These are phyloP conservation scores for Cryptococcus amylolentus DNA, from an alignment of 1,284 basidiomycete genomes.

Conservation along the genomic window DNA sequence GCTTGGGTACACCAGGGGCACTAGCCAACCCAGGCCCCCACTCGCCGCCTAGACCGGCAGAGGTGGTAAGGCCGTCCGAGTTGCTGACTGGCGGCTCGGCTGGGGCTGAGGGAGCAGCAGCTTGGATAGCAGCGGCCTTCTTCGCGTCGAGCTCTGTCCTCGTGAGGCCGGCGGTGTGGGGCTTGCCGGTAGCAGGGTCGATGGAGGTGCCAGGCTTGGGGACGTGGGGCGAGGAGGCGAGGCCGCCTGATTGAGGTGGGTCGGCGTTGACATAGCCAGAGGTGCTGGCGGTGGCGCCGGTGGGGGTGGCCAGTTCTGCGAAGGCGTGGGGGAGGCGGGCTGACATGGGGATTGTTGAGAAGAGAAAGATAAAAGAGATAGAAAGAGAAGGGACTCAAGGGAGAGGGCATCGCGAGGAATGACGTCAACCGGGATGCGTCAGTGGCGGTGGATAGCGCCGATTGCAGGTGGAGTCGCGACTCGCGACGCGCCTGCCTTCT, in stretches of 20 bases:
- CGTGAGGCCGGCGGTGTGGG: conserved; percentile 35
- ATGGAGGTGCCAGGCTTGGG: conserved; percentile 15
- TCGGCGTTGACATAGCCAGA: conserved; percentile 24
- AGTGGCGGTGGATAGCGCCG: too few species aligned
- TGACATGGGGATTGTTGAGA: neutral
- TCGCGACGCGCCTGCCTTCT: too few species aligned
- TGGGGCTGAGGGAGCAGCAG: neutral
- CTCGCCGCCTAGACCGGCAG: conserved; percentile 2
- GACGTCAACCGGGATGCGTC: neutral
- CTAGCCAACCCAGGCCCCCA: conserved; percentile 13
- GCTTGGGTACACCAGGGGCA: conserved; percentile 25
- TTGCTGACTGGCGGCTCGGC: neutral
- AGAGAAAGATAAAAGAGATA: neutral
- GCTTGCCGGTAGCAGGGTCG: conserved; percentile 18
- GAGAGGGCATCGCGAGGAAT: neutral
- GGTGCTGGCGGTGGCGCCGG: conserved; percentile 23
- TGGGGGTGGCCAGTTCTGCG: neutral
- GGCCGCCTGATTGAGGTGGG: conserved; percentile 12
- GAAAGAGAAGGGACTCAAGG: neutral
- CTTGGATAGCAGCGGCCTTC: conserved; percentile 14
- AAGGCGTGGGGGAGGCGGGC: neutral
- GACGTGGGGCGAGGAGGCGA: conserved; percentile 24
- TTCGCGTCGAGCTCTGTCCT: conserved; percentile 37
- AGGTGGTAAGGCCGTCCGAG: neutral
- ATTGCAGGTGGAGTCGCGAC: too few species aligned